Conservation (phyloP, 176 grass and related monocot genomes). For the Olyra latifolia region DNA sequence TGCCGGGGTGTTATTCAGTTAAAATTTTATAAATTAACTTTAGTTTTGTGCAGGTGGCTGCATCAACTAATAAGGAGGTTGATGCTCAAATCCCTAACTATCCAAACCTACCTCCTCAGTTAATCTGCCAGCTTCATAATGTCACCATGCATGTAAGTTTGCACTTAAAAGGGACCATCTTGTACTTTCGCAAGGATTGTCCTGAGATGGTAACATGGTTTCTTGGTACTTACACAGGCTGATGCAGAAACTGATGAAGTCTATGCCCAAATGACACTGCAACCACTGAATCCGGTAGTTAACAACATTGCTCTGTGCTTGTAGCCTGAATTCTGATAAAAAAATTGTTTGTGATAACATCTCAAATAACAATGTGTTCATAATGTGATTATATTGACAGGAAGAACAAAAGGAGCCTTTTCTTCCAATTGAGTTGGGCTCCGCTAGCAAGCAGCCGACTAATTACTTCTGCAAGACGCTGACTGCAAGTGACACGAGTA, state of each 20-base stretch:
- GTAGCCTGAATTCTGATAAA: constrained; percentile 9
- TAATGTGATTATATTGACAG: constrained; percentile 43
- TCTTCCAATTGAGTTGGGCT: constrained; percentile 78
- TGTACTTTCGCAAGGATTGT: constrained; percentile 28
- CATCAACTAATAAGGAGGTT: constrained; percentile 92
- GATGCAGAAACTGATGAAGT: constrained; percentile 97
- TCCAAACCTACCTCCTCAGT: constrained; percentile 84
- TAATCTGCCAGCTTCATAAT: constrained; percentile 99
- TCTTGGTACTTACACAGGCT: constrained; percentile 53
- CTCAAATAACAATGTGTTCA: not conserved
- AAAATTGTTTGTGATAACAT: not conserved
- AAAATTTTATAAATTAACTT: constrained; percentile 14
- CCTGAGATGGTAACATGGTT: not conserved
- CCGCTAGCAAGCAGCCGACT: constrained; percentile 82
- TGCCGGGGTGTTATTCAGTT: not conserved
- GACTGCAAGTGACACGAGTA: constrained; percentile 96
- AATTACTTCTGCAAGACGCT: constrained; percentile 99
- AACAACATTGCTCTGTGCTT: constrained; percentile 9
- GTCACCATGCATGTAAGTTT: constrained; percentile 95
- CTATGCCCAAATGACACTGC: constrained; percentile 95
- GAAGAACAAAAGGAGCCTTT: constrained; percentile 92
- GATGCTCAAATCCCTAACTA: constrained; percentile 95
- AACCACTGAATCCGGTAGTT: constrained; percentile 81
- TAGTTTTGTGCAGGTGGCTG: constrained; percentile 65
- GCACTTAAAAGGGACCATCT: constrained; percentile 16